Base-by-base conservation (phyloP, 768 basidiomycete genomes). In the Daedaleopsis sinensis region DNA sequence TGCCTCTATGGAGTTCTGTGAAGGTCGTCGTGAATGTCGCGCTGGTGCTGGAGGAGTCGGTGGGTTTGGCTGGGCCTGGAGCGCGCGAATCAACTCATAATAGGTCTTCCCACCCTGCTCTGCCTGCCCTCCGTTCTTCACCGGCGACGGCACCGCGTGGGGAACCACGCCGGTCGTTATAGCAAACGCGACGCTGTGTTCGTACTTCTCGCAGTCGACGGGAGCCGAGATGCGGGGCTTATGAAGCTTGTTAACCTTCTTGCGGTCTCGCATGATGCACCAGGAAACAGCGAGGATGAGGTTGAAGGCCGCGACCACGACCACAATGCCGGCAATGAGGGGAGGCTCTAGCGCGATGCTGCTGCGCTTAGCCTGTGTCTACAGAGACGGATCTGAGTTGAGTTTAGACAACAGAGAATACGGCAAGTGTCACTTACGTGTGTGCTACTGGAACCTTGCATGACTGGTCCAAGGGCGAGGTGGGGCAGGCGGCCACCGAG, bases 251-350 rank as follows among this genome's bases (percentile, higher is more conserved):
- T n/a, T 56, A n/a, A 32, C 50, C 23, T 44, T 44, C 19, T 48
- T 35, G 27, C 66, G 50, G 52, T 43, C 36, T 19, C 57, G 35
- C 24, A 55, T 21, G 39, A 47, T 38, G 18, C 42, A 65, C 52
- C 52, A 65, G 21, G 55, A 35, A 5, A 56, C 27, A 15, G 58
- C 53, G 38, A 68, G 39, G 47, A 60, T 44, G 37, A 65, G 15
- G 59, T 64, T 66, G 42, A 68, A 48, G 16, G 39, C 56, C 13
- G 63, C 60, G 10, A 54, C 62, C 11, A 57, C 62, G 32, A 51
- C 67, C 49, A 63, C 53, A 48, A 63, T 64, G 37, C 59, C 65
- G 23, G 56, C 64, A 32, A 67, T 58, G 38, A 62, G 37, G 21
- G 60, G 38, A 13, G 58, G 60, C 11, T 58, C 54, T 19, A 66